Conservation (phyloP, 192 early-diverging fungal genomes). For the Gigaspora rosea region DNA sequence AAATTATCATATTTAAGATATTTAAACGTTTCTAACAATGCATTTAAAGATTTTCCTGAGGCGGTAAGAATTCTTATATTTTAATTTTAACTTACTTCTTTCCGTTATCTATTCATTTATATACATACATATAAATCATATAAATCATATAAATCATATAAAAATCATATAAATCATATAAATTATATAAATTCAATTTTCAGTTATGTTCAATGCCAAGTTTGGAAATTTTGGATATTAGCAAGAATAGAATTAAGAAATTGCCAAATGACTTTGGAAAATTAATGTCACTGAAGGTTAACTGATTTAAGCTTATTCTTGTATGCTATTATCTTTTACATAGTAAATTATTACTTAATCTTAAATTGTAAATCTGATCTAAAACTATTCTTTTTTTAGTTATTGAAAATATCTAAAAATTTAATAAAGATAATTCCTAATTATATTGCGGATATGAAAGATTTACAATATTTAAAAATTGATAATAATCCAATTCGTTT, state of each 20-base stretch:
- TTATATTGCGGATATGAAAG: slow-evolving; percentile 43
- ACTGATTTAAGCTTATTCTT: neutral
- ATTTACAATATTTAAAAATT: slow-evolving; percentile 46
- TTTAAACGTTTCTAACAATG: slow-evolving; percentile 43
- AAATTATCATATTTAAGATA: slow-evolving; percentile 44
- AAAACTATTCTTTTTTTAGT: too few species aligned
- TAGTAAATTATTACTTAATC: too few species aligned
- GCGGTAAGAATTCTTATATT: slow-evolving; percentile 34
- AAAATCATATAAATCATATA: too few species aligned
- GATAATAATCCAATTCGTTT: slow-evolving; percentile 44
- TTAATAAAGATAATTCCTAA: slow-evolving; percentile 39
- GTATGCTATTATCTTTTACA: too few species aligned
- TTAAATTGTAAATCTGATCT: too few species aligned
- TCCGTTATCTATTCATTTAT: neutral
- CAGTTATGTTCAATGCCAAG: slow-evolving; percentile 44
- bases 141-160: neutral
- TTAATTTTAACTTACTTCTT: neutral
- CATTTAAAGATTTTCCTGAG: slow-evolving; percentile 42
- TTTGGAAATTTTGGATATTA: slow-evolving; percentile 47
- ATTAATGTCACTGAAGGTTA: slow-evolving; percentile 43
- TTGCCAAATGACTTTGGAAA: slow-evolving; percentile 43
- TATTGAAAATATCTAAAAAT: slow-evolving; percentile 40
- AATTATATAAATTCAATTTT: neutral
- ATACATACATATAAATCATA: too few species aligned
- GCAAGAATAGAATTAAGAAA: slow-evolving; percentile 44